Conservation (phyloP, 2,329 filamentous ascomycete species). For the Cryoendolithus antarcticus region DNA sequence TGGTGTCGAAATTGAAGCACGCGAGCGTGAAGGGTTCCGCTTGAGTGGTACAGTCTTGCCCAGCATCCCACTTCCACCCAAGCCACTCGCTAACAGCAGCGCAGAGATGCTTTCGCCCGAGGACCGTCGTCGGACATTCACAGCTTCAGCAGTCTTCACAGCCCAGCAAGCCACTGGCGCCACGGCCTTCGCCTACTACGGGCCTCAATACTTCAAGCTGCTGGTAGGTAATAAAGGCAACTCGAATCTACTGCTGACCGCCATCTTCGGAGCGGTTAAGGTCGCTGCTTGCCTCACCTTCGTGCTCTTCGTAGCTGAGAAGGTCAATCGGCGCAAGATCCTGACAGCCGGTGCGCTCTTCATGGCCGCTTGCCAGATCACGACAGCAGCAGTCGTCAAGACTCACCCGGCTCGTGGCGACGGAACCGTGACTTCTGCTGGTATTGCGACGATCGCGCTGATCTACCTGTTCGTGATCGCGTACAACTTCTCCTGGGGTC, state of each 20-base stretch:
- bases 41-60: constrained; percentile 7
- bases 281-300: constrained; percentile 39
- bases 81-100: too few relatives aligned
- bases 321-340: constrained; percentile 31
- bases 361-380: constrained; percentile 26
- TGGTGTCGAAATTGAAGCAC: constrained; percentile 34
- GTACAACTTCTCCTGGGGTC: constrained; percentile 42
- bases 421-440: constrained; percentile 21
- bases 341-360: constrained; percentile 20
- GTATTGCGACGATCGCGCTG: constrained; percentile 39
- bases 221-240: constrained; percentile 34
- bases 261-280: constrained; percentile 43
- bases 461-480: constrained; percentile 45
- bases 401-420: constrained; percentile 13
- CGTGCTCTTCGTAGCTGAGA: constrained; percentile 42
- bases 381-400: constrained; percentile 19
- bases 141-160: constrained; percentile 37
- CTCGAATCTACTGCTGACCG: constrained; percentile 37
- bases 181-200: constrained; percentile 43
- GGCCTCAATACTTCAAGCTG: constrained; percentile 42
- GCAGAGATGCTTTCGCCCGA: too few relatives aligned
- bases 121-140: constrained; percentile 9
- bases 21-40: constrained; percentile 23
- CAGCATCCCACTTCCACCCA: too few relatives aligned
- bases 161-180: constrained; percentile 43